These are phyloP conservation scores for Helenozyma baotianmanensis DNA, from an alignment of 805 yeast species.

Conservation along the genomic window DNA sequence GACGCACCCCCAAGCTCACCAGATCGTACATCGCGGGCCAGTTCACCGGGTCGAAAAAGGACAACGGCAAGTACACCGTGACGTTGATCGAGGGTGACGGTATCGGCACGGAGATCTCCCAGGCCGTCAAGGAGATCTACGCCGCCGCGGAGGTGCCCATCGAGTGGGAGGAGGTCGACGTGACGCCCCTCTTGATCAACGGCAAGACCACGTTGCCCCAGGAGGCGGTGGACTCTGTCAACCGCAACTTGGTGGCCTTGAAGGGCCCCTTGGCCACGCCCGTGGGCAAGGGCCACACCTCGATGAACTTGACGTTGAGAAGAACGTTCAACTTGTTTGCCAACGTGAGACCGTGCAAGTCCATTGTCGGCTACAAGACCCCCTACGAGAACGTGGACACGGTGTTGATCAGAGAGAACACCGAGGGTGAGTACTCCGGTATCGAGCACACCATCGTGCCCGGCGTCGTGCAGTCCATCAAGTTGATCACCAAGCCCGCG, in stretches of 20 bases:
- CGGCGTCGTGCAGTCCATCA: conserved; percentile 97
- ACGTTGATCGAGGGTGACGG: conserved; percentile 99
- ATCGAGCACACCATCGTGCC: conserved; percentile 97
- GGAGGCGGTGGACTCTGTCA: conserved; percentile 87
- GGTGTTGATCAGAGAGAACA: conserved; percentile 96
- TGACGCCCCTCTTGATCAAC: conserved; percentile 85
- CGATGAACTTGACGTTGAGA: conserved; percentile 95
- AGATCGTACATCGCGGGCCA: conserved; percentile 57
- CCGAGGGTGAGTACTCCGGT: conserved; percentile 99
- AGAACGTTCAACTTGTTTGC: conserved; percentile 95
- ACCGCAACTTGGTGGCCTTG: conserved; percentile 88
- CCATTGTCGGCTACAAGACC: conserved; percentile 89
- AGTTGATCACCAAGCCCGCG: conserved; percentile 93
- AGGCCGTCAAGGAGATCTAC: conserved; percentile 89
- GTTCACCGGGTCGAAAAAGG: conserved; percentile 58
- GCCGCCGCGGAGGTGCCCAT: conserved; percentile 93
- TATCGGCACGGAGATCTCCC: conserved; percentile 92
- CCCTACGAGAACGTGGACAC: conserved; percentile 88
- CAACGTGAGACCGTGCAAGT: conserved; percentile 94
- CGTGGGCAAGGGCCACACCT: conserved; percentile 97
- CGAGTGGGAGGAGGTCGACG: conserved; percentile 96
- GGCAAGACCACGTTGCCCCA: conserved; percentile 93
- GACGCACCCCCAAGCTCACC: conserved; percentile 20
- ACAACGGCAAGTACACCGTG: conserved; percentile 85
- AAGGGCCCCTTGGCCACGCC: conserved; percentile 99